Percentiles rank a stretch among this genome's conserved stretches.
phyloP scores from a whole-genome alignment of 1,284 basidiomycete species.

The Sanghuangporus weigelae region DNA sequence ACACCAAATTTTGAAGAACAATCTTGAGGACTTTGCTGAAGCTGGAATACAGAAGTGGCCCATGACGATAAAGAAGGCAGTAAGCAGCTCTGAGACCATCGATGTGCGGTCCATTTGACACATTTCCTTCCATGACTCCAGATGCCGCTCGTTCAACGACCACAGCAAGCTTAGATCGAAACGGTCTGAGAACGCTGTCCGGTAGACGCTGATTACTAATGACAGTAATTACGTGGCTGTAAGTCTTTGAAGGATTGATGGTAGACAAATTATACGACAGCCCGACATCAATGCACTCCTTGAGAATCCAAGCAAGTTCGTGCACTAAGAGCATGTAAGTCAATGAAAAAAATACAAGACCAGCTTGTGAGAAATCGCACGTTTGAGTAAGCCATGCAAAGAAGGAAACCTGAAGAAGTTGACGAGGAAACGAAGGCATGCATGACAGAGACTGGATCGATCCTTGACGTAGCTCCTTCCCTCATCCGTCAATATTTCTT shows the following conservation, averaged over 20 bases:
- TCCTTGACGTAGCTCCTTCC: constrained; percentile 1
- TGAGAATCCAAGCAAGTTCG: constrained; percentile 1
- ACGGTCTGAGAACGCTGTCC: background rate
- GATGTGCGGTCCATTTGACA: constrained; percentile 1
- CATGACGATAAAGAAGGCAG: background rate
- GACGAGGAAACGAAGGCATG: constrained; percentile 6
- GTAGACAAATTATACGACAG: constrained; percentile 3
- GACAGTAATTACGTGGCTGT: constrained; percentile 1
- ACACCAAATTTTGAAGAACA: constrained; percentile 6
- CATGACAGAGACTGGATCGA: constrained; percentile 8
- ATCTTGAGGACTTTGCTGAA: constrained; percentile 4
- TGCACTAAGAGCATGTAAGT: background rate
- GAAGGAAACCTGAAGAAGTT: constrained; percentile 2
- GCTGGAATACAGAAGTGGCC: background rate
- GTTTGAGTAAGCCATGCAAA: constrained; percentile 3
- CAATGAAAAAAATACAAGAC: background rate
- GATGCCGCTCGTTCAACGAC: background rate
- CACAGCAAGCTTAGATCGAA: background rate
- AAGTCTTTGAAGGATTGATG: constrained; percentile 10
- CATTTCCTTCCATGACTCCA: constrained; percentile 2
- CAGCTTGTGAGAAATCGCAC: background rate
- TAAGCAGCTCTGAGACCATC: constrained; percentile 3
- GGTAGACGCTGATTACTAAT: constrained; percentile 1
- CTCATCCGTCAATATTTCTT: background rate
- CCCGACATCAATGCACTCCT: constrained; percentile 3